Base-by-base conservation (phyloP, 345 rosid genomes). In the Ceriops zippeliana region DNA sequence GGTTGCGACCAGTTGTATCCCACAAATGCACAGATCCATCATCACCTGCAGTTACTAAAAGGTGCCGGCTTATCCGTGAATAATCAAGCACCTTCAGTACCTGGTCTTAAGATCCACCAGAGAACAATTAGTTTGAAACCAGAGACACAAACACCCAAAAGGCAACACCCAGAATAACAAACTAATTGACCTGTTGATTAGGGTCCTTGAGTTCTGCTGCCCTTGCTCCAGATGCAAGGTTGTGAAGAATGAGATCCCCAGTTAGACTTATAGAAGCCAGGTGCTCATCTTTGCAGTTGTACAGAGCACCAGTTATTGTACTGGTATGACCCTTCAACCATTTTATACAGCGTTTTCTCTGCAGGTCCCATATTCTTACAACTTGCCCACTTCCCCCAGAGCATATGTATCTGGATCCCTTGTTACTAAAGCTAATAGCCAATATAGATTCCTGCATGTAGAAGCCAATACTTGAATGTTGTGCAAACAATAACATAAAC, bases 201-300 rank as follows among this genome's bases (percentile, higher is more conserved):
- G 99, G 99, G 77, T 96, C 98, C 82, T 96, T 96, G 52, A 96
- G 89, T 78, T 92, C 98, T 68, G 90, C 82, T 38, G 88, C 96
- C 81, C 82, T 89, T 52, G 90, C 87, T 64, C 98, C 97, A 67
- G 98, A 92, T 58, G 90, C 90, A 79, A 96, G 98, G 84, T 86
- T 96, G 75, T 92, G 99, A 67, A 96, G 89, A 60, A 96, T 89
- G 59, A 96, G 85, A 78, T 96, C 96, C 62, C 98, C 99, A 68
- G 84, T 80, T 73, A 85, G 69, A 80, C 99, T 90, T 63, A 92
- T 84, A 65, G 97, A 96, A 68, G 98, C 99, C 91, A 96, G 81
- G 79, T 92, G 93, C 73, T 96, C 98, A 66, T 96, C 99, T 82
- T 92, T 96, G 79, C 96, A 90, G 67, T 96, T 96, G 87, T 92